Evolutionary conservation across 202 grass and related monocot genomes (phyloP).

Genomic region (Elaeis oleifera): DNA sequence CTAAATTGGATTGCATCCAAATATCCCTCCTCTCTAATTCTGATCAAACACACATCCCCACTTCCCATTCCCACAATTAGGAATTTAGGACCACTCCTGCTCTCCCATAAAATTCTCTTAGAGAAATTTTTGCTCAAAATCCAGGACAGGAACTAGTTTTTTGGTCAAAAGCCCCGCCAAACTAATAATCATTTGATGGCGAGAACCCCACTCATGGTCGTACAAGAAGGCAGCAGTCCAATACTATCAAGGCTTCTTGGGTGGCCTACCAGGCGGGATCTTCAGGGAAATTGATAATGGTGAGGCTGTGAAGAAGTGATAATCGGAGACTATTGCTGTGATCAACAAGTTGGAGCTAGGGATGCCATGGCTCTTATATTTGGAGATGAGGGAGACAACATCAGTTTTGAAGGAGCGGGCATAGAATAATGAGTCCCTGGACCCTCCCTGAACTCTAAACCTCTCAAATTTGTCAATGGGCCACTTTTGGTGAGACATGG

Average conservation of each 20-base stretch:
- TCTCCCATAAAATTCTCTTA: constrained; percentile 11
- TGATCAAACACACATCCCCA: constrained; percentile 13
- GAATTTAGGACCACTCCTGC: constrained; percentile 7
- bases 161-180: constrained; percentile 6
- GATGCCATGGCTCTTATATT: constrained; percentile 55
- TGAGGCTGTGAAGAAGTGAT: constrained; percentile 58
- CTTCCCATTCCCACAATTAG: constrained; percentile 25
- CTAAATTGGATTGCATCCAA: background rate
- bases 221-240: constrained; percentile 1
- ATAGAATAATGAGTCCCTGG: constrained; percentile 49
- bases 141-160: constrained; percentile 4
- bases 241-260: constrained; percentile 22
- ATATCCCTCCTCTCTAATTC: background rate
- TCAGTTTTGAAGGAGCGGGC: constrained; percentile 51
- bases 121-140: constrained; percentile 14
- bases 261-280: constrained; percentile 57
- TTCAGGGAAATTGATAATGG: constrained; percentile 76
- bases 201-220: background rate
- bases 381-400: constrained; percentile 54
- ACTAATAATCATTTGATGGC: background rate
- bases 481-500: too few species aligned
- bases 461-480: too few species aligned
- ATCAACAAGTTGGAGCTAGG: constrained; percentile 65
- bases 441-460: constrained; percentile 20
- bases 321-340: constrained; percentile 36